phyloP scores from a whole-genome alignment of 169 alveolate genomes.

The Fabrea salina region DNA sequence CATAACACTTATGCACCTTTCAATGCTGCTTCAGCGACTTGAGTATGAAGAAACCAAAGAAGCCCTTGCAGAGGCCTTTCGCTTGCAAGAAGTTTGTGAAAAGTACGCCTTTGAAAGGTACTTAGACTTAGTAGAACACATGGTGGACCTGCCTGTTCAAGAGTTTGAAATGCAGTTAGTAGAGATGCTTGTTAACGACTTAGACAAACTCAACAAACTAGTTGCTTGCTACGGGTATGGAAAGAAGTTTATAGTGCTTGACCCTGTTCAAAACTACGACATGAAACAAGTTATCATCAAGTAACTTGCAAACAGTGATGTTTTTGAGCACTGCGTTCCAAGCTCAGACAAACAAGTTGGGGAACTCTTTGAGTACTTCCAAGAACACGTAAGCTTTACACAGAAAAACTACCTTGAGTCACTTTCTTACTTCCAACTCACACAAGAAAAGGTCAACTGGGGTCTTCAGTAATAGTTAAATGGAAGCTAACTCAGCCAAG shows the following conservation, averaged over 20 bases:
- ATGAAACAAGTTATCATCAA: neutral
- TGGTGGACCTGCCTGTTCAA: neutral
- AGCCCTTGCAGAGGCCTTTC: neutral
- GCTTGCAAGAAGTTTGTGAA: neutral
- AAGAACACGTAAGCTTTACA: neutral
- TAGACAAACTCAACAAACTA: neutral
- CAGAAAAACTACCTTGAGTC: conserved; percentile 5
- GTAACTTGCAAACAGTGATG: neutral
- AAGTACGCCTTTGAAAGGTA: conserved; percentile 22
- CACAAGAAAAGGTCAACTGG: neutral
- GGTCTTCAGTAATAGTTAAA: conserved; percentile 8
- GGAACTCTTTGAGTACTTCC: neutral
- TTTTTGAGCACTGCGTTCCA: neutral
- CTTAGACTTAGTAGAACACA: conserved; percentile 18
- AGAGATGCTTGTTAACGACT: conserved; percentile 16
- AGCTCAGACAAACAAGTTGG: neutral
- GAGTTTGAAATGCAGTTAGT: conserved; percentile 18
- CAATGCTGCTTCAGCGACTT: conserved; percentile 1
- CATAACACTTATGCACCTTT: conserved; percentile 10
- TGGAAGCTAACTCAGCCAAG: no score
- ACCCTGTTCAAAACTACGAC: neutral
- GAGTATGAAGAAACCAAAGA: conserved; percentile 24
- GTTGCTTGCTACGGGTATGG: conserved; percentile 14
- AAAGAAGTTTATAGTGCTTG: neutral
- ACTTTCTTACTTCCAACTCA: neutral